Evolutionary conservation across 1,139 yeast genomes (phyloP).

Genomic region (Candida glucosophila): DNA sequence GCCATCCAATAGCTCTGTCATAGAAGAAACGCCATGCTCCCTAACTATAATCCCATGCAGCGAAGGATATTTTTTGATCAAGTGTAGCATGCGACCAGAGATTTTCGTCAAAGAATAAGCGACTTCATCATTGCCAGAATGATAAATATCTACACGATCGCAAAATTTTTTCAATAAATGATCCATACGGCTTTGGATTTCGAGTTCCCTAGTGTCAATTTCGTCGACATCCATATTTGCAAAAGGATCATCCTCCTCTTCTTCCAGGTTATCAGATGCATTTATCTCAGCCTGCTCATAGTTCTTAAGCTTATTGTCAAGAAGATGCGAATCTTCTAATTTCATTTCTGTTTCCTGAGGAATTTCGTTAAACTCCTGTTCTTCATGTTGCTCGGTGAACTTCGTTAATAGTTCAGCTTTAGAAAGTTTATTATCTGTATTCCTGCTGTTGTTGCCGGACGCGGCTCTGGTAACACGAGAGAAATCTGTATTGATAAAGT

Average conservation of each 20-base stretch:
- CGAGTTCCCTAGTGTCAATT: constrained; percentile 37
- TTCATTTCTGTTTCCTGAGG: background rate
- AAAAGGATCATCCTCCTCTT: constrained; percentile 31
- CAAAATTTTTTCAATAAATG: constrained; percentile 27
- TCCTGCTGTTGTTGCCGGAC: background rate
- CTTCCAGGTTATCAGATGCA: constrained; percentile 2
- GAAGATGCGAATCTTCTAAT: too few relatives aligned
- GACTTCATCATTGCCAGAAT: constrained; percentile 24
- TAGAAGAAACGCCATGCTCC: constrained; percentile 41
- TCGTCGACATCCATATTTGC: constrained; percentile 30
- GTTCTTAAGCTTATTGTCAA: background rate
- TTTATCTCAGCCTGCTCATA: background rate
- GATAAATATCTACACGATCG: constrained; percentile 22
- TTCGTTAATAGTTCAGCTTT: constrained; percentile 23
- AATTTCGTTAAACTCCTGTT: constrained; percentile 9
- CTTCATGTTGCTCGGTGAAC: constrained; percentile 21
- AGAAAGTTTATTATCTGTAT: constrained; percentile 6
- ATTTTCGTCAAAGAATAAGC: constrained; percentile 24
- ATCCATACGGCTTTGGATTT: constrained; percentile 37
- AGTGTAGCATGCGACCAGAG: constrained; percentile 33
- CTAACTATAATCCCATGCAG: constrained; percentile 37
- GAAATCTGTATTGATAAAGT: constrained; percentile 16
- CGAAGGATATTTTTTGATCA: constrained; percentile 32
- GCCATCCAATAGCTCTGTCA: constrained; percentile 39
- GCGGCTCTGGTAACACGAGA: constrained; percentile 5